A percentile compares a stretch with the other conserved stretches of the same genome.
Conservation (phyloP, 331 rosid genomes). For the Ulmus americana region DNA sequence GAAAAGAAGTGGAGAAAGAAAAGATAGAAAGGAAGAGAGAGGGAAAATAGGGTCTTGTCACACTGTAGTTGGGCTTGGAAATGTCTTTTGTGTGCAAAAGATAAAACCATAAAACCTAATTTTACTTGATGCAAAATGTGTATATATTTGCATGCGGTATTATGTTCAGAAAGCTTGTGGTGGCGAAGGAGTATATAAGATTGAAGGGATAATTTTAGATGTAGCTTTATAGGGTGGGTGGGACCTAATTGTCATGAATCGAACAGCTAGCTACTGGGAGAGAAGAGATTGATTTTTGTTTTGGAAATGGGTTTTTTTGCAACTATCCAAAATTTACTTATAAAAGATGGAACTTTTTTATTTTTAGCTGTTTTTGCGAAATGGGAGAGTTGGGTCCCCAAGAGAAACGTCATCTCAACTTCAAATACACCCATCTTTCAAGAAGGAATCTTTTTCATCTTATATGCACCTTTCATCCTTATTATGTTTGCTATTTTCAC, state of each 20-base stretch:
- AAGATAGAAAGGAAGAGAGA: constrained; percentile 16
- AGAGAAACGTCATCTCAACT: constrained; percentile 24
- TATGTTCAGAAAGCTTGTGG: constrained; percentile 22
- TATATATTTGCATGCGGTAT: constrained; percentile 23
- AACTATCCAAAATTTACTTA: constrained; percentile 50
- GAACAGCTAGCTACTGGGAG: constrained; percentile 44
- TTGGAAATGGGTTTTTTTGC: constrained; percentile 40
- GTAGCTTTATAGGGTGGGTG: constrained; percentile 33
- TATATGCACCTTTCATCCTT: constrained; percentile 11
- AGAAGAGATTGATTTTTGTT: constrained; percentile 33
- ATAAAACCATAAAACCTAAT: background rate
- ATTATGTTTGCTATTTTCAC: constrained; percentile 6
- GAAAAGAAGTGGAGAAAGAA: constrained; percentile 40
- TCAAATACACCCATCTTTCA: constrained; percentile 9
- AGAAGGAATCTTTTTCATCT: constrained; percentile 35
- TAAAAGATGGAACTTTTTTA: constrained; percentile 31
- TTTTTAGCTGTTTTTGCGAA: constrained; percentile 22
- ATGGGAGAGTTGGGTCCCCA: constrained; percentile 15
- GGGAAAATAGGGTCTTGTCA: constrained; percentile 36
- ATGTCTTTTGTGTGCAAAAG: constrained; percentile 32
- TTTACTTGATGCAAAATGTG: background rate
- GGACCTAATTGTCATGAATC: constrained; percentile 47
- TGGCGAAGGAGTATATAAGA: constrained; percentile 29
- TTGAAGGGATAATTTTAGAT: constrained; percentile 35
- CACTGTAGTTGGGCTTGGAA: constrained; percentile 32